Evolutionary conservation across 2,329 filamentous ascomycete species (phyloP).

Genomic region (Monosporascus sp.): DNA sequence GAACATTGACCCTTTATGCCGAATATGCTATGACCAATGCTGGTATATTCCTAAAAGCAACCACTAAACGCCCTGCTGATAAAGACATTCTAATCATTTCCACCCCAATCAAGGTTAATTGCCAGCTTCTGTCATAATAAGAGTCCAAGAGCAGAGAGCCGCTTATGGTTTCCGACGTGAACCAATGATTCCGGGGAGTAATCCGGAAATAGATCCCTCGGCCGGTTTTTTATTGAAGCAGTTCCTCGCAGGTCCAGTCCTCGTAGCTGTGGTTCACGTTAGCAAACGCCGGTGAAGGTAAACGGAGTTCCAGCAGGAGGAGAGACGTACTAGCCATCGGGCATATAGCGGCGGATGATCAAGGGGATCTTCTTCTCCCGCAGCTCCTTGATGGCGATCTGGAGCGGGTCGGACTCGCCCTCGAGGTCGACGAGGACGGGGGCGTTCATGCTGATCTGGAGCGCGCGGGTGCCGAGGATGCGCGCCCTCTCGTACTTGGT

Average conservation of each 20-base stretch:
- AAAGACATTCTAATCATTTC: neutral
- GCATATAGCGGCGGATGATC: slow-evolving; percentile 90
- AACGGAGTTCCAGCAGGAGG: slow-evolving; percentile 4
- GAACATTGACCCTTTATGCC: too few species aligned
- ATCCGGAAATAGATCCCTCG: neutral
- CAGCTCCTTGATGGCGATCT: slow-evolving; percentile 96
- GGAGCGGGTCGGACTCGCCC: slow-evolving; percentile 93
- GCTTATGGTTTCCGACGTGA: neutral
- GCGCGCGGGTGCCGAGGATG: slow-evolving; percentile 83
- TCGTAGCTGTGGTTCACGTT: slow-evolving; percentile 64
- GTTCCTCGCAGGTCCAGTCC: slow-evolving; percentile 98
- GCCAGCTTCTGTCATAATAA: neutral
- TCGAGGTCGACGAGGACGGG: slow-evolving; percentile 94
- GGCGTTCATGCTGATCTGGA: slow-evolving; percentile 99
- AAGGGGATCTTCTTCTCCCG: slow-evolving; percentile 98
- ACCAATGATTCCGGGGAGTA: neutral
- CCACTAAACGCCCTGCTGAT: slow-evolving; percentile 1
- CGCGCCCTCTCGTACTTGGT: slow-evolving; percentile 97
- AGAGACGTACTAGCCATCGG: slow-evolving; percentile 81
- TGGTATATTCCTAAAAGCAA: slow-evolving; percentile 1
- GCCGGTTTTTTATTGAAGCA: slow-evolving; percentile 52
- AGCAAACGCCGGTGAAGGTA: slow-evolving; percentile 11
- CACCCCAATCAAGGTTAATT: neutral
- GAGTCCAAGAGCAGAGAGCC: too few species aligned
- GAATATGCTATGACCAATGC: neutral